phyloP scores from a whole-genome alignment of 2,329 filamentous ascomycete genomes.

The Exophiala alcalophila region DNA sequence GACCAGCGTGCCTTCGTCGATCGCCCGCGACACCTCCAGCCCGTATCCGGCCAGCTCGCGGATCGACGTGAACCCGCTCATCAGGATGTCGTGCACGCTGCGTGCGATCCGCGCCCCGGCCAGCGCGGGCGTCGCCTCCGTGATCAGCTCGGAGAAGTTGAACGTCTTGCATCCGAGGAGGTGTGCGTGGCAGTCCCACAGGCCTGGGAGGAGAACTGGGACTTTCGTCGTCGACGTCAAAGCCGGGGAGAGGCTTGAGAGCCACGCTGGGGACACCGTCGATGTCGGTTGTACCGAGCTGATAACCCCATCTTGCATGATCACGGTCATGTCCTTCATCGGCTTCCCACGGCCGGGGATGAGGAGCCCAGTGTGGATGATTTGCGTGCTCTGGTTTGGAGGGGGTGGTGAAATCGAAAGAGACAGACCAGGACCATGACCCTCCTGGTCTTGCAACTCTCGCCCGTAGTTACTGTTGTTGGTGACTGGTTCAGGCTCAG shows the following conservation, averaged over 20 bases:
- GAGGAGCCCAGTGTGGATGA: conserved; percentile 38
- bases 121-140: conserved; percentile 32
- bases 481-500: no score
- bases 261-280: conserved; percentile 12
- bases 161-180: conserved; percentile 40
- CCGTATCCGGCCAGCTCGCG: conserved; percentile 51
- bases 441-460: no score
- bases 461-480: not conserved
- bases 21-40: conserved; percentile 43
- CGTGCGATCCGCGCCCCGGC: conserved; percentile 44
- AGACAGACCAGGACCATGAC: no score
- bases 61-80: conserved; percentile 52
- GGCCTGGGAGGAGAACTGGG: conserved; percentile 49
- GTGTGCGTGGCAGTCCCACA: conserved; percentile 55
- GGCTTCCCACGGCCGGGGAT: conserved; percentile 51
- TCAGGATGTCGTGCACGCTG: conserved; percentile 43
- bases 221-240: conserved; percentile 34
- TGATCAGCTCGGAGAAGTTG: conserved; percentile 19
- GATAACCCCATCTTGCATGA: conserved; percentile 42
- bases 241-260: conserved; percentile 34
- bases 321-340: conserved; percentile 40
- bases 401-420: not conserved
- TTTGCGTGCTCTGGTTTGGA: conserved; percentile 5
- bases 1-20: conserved; percentile 46
- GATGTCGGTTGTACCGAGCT: conserved; percentile 29